Conservation (phyloP, 2,329 filamentous ascomycete species). For the Amesomyces nigricolor region DNA sequence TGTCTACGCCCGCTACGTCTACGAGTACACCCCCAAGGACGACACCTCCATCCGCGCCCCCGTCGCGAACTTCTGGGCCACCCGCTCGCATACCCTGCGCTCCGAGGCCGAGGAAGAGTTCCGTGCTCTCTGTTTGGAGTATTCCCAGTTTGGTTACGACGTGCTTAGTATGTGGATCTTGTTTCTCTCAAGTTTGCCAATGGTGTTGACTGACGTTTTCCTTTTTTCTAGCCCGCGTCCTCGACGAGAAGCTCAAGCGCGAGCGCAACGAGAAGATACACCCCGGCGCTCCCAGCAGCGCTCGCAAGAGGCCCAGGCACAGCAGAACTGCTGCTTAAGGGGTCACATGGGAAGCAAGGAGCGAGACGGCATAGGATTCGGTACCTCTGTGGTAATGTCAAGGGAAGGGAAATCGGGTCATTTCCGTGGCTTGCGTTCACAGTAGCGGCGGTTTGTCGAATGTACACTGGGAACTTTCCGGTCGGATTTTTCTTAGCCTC, state of each 20-base stretch:
- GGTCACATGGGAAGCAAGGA: neutral
- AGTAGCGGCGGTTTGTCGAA: too few species aligned
- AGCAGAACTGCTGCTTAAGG: slow-evolving; percentile 32
- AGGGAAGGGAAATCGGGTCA: too few species aligned
- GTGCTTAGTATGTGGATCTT: slow-evolving; percentile 61
- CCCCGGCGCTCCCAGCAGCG: slow-evolving; percentile 40
- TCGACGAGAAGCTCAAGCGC: slow-evolving; percentile 62
- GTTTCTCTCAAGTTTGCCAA: neutral
- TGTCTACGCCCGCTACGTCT: slow-evolving; percentile 84
- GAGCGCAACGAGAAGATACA: slow-evolving; percentile 57
- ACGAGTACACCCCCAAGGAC: slow-evolving; percentile 64
- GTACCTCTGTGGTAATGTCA: too few species aligned
- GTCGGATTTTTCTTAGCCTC: too few species aligned
- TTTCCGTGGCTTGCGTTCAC: too few species aligned
- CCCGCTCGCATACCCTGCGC: slow-evolving; percentile 70
- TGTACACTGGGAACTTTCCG: too few species aligned
- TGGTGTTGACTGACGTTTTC: slow-evolving; percentile 19
- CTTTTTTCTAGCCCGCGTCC: slow-evolving; percentile 46
- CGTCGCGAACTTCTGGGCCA: slow-evolving; percentile 87
- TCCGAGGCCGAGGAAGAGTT: slow-evolving; percentile 85
- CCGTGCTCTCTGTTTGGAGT: slow-evolving; percentile 77
- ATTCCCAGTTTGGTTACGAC: slow-evolving; percentile 88
- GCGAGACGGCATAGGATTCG: too few species aligned
- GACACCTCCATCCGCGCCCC: slow-evolving; percentile 73
- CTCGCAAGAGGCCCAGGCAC: slow-evolving; percentile 53